Conservation (phyloP, 345 rosid species). For the Camelina hispida region DNA sequence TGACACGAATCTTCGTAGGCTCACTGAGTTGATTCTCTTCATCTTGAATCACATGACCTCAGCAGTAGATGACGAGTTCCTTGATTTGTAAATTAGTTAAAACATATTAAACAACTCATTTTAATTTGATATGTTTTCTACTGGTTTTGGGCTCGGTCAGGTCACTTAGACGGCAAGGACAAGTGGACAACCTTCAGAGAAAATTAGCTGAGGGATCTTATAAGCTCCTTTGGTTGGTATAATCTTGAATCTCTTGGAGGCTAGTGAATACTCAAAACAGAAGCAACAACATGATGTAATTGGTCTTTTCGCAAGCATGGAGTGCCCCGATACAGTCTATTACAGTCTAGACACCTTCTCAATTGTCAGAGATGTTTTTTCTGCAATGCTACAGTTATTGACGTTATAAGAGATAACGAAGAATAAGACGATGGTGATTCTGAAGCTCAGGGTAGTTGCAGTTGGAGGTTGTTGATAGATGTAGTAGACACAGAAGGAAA, state of each 20-base stretch:
- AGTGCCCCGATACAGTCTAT: constrained; percentile 76
- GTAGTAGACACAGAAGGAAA: constrained; percentile 28
- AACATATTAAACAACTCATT: neutral
- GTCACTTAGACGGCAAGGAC: constrained; percentile 74
- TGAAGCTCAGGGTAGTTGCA: constrained; percentile 28
- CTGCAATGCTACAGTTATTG: constrained; percentile 80
- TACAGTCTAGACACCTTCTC: constrained; percentile 85
- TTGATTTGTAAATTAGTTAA: constrained; percentile 74
- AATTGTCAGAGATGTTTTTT: constrained; percentile 94
- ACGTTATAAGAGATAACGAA: constrained; percentile 50
- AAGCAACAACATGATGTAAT: constrained; percentile 65
- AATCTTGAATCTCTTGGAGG: constrained; percentile 86
- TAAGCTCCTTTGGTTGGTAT: constrained; percentile 89
- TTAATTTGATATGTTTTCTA: neutral
- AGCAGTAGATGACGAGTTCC: constrained; percentile 84
- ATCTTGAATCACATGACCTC: constrained; percentile 85
- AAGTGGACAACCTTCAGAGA: constrained; percentile 79
- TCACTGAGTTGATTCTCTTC: constrained; percentile 81
- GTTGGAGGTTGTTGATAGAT: constrained; percentile 7
- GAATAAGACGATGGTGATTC: constrained; percentile 28
- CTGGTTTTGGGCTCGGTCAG: constrained; percentile 46
- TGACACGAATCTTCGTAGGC: constrained; percentile 89
- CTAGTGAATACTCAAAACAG: constrained; percentile 47
- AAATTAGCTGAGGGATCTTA: constrained; percentile 75
- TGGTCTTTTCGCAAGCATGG: constrained; percentile 80